A percentile compares a stretch with the other conserved stretches of the same genome.
Evolutionary conservation across 1,284 basidiomycete genomes (phyloP).

Genomic region (Papiliotrema fonsecae): DNA sequence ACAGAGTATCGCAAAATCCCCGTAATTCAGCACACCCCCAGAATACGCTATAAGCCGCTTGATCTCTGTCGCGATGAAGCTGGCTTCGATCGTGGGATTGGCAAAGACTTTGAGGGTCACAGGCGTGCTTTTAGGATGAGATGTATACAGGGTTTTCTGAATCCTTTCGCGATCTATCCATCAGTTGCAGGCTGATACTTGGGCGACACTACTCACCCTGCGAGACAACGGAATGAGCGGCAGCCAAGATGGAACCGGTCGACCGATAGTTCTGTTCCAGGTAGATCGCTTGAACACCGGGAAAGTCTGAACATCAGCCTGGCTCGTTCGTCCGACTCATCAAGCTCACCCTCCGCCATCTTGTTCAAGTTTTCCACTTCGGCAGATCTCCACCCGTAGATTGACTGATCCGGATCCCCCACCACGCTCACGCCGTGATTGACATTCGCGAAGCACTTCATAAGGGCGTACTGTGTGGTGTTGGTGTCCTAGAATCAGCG

Average conservation of each 20-base stretch:
- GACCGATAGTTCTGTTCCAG: conserved; percentile 87
- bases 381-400: conserved; percentile 86
- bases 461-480: conserved; percentile 75
- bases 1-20: conserved; percentile 77
- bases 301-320: conserved; percentile 57
- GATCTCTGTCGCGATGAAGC: conserved; percentile 73
- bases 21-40: conserved; percentile 66
- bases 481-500: conserved; percentile 73
- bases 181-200: not conserved
- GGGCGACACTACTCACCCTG: conserved; percentile 56
- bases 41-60: conserved; percentile 68
- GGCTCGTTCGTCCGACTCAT: not conserved
- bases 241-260: conserved; percentile 68
- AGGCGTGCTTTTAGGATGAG: conserved; percentile 60
- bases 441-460: conserved; percentile 63
- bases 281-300: conserved; percentile 61
- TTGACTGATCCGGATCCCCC: conserved; percentile 90
- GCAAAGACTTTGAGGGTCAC: conserved; percentile 51
- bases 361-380: conserved; percentile 72
- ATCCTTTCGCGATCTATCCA: conserved; percentile 55
- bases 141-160: conserved; percentile 68
- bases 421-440: conserved; percentile 70
- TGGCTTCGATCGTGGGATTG: conserved; percentile 55
- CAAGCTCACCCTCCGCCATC: conserved; percentile 60
- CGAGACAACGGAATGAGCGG: conserved; percentile 71